phyloP scores from a whole-genome alignment of 352 stramenopile species.

The Peronospora belbahrii region DNA sequence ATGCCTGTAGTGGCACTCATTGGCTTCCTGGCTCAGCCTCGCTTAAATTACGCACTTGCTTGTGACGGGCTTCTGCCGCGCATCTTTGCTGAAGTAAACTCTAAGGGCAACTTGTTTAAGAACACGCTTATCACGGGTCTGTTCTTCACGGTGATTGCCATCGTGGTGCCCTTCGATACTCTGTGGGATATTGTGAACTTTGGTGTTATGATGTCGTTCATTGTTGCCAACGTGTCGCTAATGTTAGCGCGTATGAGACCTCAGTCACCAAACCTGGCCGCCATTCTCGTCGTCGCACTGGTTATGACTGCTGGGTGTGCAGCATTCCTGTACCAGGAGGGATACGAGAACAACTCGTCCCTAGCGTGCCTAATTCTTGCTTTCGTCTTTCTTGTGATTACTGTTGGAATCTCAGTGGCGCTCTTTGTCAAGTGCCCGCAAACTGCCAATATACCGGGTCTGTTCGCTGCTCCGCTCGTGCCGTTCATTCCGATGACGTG shows the following conservation, averaged over 20 bases:
- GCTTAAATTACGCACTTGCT: constrained; percentile 89
- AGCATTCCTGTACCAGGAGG: constrained; percentile 53
- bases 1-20: constrained; percentile 93
- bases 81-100: constrained; percentile 81
- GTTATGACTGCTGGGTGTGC: constrained; percentile 30
- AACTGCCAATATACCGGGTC: constrained; percentile 15
- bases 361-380: constrained; percentile 32
- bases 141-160: constrained; percentile 61
- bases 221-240: constrained; percentile 69
- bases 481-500: constrained; percentile 48
- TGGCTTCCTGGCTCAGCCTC: constrained; percentile 90
- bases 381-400: constrained; percentile 38
- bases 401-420: constrained; percentile 23
- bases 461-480: constrained; percentile 49
- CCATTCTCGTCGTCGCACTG: constrained; percentile 27
- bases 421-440: constrained; percentile 47
- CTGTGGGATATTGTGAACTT: constrained; percentile 86
- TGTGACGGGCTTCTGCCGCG: constrained; percentile 89
- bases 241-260: constrained; percentile 51
- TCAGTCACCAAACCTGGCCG: constrained; percentile 34
- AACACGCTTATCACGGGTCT: constrained; percentile 64
- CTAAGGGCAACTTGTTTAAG: constrained; percentile 70
- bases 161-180: constrained; percentile 68
- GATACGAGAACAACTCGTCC: constrained; percentile 37
- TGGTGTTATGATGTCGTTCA: constrained; percentile 81